These are phyloP conservation scores for Triadica sebifera DNA, from an alignment of 345 rosid genomes.

Conservation along the genomic window DNA sequence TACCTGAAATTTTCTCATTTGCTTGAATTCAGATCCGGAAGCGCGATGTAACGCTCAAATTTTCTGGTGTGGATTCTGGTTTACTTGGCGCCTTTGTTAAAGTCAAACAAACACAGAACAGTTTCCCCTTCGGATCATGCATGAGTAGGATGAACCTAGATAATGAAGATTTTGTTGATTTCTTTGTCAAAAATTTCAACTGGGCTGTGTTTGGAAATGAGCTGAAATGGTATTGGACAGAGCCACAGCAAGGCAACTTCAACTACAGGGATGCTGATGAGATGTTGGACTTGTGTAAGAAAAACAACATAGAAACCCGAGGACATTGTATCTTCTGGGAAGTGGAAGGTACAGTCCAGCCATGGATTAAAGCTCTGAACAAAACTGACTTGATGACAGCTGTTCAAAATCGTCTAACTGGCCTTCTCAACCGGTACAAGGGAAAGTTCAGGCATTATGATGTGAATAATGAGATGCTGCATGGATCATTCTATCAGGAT, in stretches of 20 bases:
- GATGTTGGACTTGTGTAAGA: slow-evolving; percentile 68
- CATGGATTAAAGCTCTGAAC: slow-evolving; percentile 68
- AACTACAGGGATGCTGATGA: slow-evolving; percentile 86
- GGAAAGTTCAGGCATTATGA: slow-evolving; percentile 88
- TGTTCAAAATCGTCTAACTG: slow-evolving; percentile 61
- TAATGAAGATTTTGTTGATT: slow-evolving; percentile 82
- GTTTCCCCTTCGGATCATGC: slow-evolving; percentile 87
- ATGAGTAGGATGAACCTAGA: slow-evolving; percentile 75
- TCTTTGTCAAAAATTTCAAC: slow-evolving; percentile 68
- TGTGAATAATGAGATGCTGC: slow-evolving; percentile 96
- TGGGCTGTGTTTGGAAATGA: slow-evolving; percentile 98
- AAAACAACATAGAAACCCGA: slow-evolving; percentile 54
- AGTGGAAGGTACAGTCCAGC: slow-evolving; percentile 70
- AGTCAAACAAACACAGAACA: slow-evolving; percentile 63
- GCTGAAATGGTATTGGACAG: slow-evolving; percentile 98
- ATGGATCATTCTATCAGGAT: slow-evolving; percentile 81
- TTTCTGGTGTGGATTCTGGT: slow-evolving; percentile 46
- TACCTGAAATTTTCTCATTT: slow-evolving; percentile 1
- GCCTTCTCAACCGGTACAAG: slow-evolving; percentile 77
- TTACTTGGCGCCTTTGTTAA: slow-evolving; percentile 50
- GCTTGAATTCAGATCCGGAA: slow-evolving; percentile 64
- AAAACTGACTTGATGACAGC: slow-evolving; percentile 51
- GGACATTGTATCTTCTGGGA: slow-evolving; percentile 99
- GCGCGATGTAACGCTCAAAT: slow-evolving; percentile 63
- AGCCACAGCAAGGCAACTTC: slow-evolving; percentile 67